Evolutionary conservation across 1,139 yeast species (phyloP), one percentile per base, ranked within the genome.

Genomic region (Scheffersomyces cryptocercus): DNA sequence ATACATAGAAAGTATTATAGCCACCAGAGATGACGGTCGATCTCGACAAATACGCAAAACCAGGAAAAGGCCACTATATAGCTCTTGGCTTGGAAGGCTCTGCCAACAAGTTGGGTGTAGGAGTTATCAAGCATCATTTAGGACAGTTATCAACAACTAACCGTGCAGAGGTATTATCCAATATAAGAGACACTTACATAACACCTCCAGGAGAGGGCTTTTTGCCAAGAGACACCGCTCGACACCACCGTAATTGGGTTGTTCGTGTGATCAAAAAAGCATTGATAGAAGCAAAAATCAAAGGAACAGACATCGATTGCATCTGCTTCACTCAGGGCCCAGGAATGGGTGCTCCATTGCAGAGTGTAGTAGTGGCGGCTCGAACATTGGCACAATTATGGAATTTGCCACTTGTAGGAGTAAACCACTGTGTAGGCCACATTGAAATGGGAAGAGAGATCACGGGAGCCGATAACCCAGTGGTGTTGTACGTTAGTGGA

Each of bases 141-240:
- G 87, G 87, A 1, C 77, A 72, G 33, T 68, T 85, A 15, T 58
- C 79, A 3, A 52, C 65, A 2, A 51, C 65, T 1, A 85, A 86
- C 51, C 76, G 84, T 41, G 95, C 97, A 0, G 78, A 77, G 45
- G 88, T 93, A 1, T 73, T 95, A 31, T 73, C 96, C 32, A 93
- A 93, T 61, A 83, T 95, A 38, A 78, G 99, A 72, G 97, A 93
- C 62, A 93, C 99, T 0, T 95, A 93, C 60, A 74, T 87, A 29
- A 86, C 98, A 0, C 99, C 99, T 5, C 97, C 99, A 2, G 99
- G 99, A 1, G 97, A 93, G 67, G 99, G 99, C 2, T 93, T 93
- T 57, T 68, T 93, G 42, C 99, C 99, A 1, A 67, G 98, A 48
- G 99, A 93, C 59, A 90, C 97, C 0, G 99, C 99, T 4, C 77